Conservation (phyloP, 306 rosid genomes). For the Carpinus viminea region DNA sequence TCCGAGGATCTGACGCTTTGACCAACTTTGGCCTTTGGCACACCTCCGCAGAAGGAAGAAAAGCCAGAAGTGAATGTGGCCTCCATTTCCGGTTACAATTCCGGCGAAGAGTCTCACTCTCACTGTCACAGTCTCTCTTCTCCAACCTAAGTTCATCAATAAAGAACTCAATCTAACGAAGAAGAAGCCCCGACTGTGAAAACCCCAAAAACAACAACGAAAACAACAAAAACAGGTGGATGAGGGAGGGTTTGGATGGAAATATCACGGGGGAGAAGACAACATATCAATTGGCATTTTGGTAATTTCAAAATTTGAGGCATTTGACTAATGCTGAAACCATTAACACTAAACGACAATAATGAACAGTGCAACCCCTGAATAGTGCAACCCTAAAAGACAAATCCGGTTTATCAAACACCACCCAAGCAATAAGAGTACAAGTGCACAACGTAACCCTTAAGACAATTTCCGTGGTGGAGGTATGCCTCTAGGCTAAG, state of each 20-base stretch:
- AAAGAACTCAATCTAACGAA: constrained; percentile 47
- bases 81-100: constrained; percentile 59
- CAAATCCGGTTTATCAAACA: no score
- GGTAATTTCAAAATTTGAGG: no score
- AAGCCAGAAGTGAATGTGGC: constrained; percentile 30
- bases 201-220: constrained; percentile 14
- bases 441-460: no score
- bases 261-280: no score
- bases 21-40: constrained; percentile 71
- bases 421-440: no score
- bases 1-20: constrained; percentile 88
- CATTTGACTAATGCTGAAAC: no score
- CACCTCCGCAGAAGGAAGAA: constrained; percentile 38
- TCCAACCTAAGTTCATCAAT: constrained; percentile 79
- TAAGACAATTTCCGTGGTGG: no score
- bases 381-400: no score
- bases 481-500: no score
- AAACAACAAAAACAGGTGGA: constrained; percentile 1
- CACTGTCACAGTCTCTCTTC: constrained; percentile 45
- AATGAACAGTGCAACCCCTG: no score
- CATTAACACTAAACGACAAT: no score
- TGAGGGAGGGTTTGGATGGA: neutral
- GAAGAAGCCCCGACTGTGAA: constrained; percentile 20
- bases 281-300: no score
- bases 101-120: constrained; percentile 55